Evolutionary conservation across 345 rosid genomes (phyloP).

Genomic region (Eucalyptus virginea): DNA sequence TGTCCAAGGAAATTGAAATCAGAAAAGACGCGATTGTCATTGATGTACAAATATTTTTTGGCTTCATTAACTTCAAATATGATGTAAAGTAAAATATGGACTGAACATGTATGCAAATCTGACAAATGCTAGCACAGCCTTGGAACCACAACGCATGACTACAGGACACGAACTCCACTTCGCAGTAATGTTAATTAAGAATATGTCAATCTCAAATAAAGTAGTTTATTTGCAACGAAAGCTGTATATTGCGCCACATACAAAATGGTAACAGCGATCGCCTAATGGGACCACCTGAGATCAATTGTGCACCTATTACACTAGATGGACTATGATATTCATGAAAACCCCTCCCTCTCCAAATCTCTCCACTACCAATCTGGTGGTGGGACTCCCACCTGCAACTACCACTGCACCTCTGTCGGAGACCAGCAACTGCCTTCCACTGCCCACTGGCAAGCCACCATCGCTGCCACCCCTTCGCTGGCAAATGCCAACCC

Average conservation of each 20-base stretch:
- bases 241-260: not conserved
- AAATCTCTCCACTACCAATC: not conserved
- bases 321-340: not conserved
- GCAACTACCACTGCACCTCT: not conserved
- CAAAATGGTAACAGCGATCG: not conserved
- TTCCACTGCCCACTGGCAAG: not conserved
- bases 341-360: not conserved
- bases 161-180: not conserved
- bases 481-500: not conserved
- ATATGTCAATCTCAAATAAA: not conserved
- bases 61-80: not conserved
- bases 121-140: not conserved
- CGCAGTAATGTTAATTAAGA: not conserved
- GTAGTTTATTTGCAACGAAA: not conserved
- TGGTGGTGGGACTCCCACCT: not conserved
- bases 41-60: not conserved
- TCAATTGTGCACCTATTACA: not conserved
- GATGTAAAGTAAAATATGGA: not conserved
- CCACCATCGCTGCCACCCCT: not conserved
- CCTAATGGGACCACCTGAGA: not conserved
- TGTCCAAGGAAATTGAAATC: constrained; percentile 3
- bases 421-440: not conserved
- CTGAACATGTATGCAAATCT: not conserved
- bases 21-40: not conserved
- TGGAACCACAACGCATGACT: not conserved